Base-by-base conservation (phyloP, 257 asterid species). In the Anisodus tanguticus region DNA sequence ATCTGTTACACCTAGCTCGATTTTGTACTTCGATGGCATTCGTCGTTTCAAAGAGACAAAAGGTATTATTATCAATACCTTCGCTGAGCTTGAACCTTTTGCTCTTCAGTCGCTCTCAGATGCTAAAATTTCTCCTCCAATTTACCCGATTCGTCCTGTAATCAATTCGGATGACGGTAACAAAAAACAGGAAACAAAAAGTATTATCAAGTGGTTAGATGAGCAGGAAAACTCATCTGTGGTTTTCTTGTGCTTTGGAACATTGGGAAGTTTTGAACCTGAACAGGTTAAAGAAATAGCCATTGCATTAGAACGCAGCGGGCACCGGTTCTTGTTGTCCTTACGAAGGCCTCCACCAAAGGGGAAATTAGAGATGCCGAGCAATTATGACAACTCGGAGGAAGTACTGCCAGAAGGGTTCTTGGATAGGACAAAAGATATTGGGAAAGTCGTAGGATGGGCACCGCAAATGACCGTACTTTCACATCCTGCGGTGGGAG, bases 61-160 rank as follows among this genome's bases (percentile, higher is more conserved):
- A 64, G 96, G 93, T 2, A 82, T 92, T 2, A 55, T 92, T 10
- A 51, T 92, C 43, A 92, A 92, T 85, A 90, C 93, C 0, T 92
- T 91, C 47, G 54, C 60, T 13, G 94, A 89, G 43, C 88, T 92
- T 15, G 96, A 91, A 78, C 9, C 89, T 0, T 37, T 16, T 69
- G 86, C 89, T 11, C 37, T 91, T 45, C 80, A 87, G 58, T 78
- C 91, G 35, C 69, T 89, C 37, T 43, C 83, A 0, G 35, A 43
- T 9, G 62, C 41, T n/a, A 83, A 19, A 3, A 55, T 37, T 22
- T 26, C 69, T 66, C 90, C 90, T 1, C 86, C 80, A 5, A 43
- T 92, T 12, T 92, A 91, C 78, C 89, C 92, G 0, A 76, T 90
- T 9, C 94, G 91, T 3, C 92, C 96, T 22, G 37, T 89, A 1